Evolutionary conservation across 139 green algal genomes (phyloP), one percentile per base, ranked within the genome.

Genomic region (Deuterostichococcus epilithicus): DNA sequence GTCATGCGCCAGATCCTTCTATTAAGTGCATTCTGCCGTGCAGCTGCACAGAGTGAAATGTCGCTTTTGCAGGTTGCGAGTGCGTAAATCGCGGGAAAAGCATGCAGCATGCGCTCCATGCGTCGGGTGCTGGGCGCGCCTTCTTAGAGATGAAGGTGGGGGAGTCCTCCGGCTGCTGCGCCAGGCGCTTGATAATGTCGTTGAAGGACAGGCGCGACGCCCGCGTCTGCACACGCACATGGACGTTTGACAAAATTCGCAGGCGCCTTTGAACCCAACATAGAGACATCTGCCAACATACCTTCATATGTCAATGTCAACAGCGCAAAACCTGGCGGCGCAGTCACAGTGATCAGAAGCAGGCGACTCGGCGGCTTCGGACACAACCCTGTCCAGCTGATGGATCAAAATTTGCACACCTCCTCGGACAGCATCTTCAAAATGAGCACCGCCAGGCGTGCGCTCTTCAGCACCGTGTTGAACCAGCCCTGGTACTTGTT

Each of bases 401-500:
- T 63, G 52, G 18, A 63, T 13, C 26, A 23, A 63, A 20, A 28
- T 63, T 13, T 13, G 3, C 52, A n/a, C 52, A 82, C 76, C 84
- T 94, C 90, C 20, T 86, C 74, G 26, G 72, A 68, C 36, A 97
- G 82, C 71, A 89, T 79, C 52, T 75, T 65, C 33, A 96, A 78
- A 44, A 90, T 80, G 30, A 85, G 78, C 34, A 94, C 83, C 1
- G 94, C 91, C 65, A 98, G 71, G 59, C 84, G 80, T 0, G 90
- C 88, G 20, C 79, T 80, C 81, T 94, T 95, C 32, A 97, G 73
- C 25, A 95, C 84, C 45, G 91, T 86, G 28, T 76, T 75, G 78
- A 93, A 97, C 90, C 91, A 98, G 59, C 90, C 83, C 18, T 75
- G 73, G 68, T 98, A 98, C 77, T 90, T 83, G 5, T 66, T 15